These are phyloP conservation scores for Nephelium lappaceum DNA, from an alignment of 345 rosid species.

Conservation along the genomic window DNA sequence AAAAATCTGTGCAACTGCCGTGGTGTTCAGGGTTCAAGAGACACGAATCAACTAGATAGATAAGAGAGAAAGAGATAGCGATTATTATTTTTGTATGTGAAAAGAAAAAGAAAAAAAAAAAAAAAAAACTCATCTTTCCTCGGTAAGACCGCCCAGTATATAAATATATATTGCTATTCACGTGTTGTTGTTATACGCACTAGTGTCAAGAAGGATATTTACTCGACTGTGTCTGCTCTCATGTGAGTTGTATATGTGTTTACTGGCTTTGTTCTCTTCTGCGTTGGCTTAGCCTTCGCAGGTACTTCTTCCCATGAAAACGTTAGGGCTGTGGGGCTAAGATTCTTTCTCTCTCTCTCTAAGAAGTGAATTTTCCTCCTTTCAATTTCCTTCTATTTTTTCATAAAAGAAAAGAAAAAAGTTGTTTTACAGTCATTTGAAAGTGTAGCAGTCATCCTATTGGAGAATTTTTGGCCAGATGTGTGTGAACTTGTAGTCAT, in stretches of 20 bases:
- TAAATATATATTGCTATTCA: constrained; percentile 33
- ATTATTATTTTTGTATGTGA: constrained; percentile 10
- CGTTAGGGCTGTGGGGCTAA: constrained; percentile 4
- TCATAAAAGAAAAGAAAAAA: no score
- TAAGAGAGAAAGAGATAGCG: constrained; percentile 23
- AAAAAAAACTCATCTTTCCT: constrained; percentile 19
- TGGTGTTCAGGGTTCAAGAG: background rate
- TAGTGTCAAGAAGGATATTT: background rate
- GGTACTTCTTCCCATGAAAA: constrained; percentile 1
- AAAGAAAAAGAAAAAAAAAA: background rate
- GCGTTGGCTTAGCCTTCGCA: constrained; percentile 1
- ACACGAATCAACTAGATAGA: constrained; percentile 26
- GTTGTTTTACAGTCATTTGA: background rate
- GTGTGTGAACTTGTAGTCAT: background rate
- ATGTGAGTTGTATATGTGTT: constrained; percentile 1
- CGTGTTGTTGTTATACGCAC: constrained; percentile 30
- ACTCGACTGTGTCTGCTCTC: background rate
- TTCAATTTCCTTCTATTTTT: background rate
- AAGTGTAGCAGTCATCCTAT: background rate
- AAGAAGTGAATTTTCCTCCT: background rate
- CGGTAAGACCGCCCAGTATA: constrained; percentile 37
- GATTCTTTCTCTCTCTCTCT: background rate
- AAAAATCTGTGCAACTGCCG: background rate
- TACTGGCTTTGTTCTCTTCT: constrained; percentile 1
- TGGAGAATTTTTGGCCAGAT: background rate